Percentiles rank a stretch among this genome's conserved stretches.
phyloP scores from a whole-genome alignment of 495 filamentous ascomycete species.

The Trichoderma orchidacearum region DNA sequence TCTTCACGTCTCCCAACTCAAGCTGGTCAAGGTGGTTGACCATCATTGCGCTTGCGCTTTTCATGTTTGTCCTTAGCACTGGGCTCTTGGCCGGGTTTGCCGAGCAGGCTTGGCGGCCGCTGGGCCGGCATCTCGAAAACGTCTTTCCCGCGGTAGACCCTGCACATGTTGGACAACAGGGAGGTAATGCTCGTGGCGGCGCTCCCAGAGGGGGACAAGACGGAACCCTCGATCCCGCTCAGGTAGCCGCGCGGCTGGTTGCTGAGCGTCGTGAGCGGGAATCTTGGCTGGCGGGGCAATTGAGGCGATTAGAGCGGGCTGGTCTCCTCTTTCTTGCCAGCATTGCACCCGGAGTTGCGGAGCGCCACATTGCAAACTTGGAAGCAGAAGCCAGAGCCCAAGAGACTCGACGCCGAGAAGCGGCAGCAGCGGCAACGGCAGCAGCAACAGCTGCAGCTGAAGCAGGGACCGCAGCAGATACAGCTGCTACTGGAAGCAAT shows the following conservation, averaged over 20 bases:
- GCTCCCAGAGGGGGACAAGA: neutral
- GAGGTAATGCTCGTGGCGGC: slow-evolving; percentile 1
- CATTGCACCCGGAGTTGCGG: slow-evolving; percentile 72
- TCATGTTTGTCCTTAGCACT: slow-evolving; percentile 52
- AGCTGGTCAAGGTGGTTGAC: slow-evolving; percentile 55
- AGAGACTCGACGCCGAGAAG: slow-evolving; percentile 31
- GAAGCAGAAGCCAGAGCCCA: slow-evolving; percentile 47
- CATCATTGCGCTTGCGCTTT: slow-evolving; percentile 41
- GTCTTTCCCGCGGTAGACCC: slow-evolving; percentile 42
- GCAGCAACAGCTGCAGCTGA: neutral
- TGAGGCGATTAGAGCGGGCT: slow-evolving; percentile 57
- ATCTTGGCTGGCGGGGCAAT: slow-evolving; percentile 39
- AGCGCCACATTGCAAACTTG: slow-evolving; percentile 61
- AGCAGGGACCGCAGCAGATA: neutral
- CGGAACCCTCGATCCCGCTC: slow-evolving; percentile 31
- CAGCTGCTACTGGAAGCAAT: neutral
- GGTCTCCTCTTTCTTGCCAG: slow-evolving; percentile 75
- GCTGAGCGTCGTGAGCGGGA: slow-evolving; percentile 31
- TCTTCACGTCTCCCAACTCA: slow-evolving; percentile 59
- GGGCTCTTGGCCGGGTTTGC: slow-evolving; percentile 45
- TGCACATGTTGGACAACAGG: slow-evolving; percentile 8
- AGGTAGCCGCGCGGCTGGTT: slow-evolving; percentile 41
- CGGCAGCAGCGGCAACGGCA: slow-evolving; percentile 26
- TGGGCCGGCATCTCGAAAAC: slow-evolving; percentile 59
- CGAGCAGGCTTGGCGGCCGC: slow-evolving; percentile 41